These are phyloP conservation scores for Chytriomyces sp. DNA, from an alignment of 192 early-diverging fungal genomes.

Conservation along the genomic window DNA sequence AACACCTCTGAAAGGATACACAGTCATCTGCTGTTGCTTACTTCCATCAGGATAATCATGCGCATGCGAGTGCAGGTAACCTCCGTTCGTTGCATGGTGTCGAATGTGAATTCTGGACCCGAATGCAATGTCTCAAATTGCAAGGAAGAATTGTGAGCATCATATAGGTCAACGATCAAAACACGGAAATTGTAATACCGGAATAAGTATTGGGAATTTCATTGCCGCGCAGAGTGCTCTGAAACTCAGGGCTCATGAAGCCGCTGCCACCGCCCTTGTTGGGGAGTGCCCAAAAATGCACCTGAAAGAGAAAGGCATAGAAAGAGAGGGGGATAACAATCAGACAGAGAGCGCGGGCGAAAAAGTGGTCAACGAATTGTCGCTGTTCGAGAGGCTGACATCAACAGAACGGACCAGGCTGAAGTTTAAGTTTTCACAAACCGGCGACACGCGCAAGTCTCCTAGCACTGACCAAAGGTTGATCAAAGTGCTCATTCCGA, in stretches of 20 bases:
- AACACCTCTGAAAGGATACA: slow-evolving; percentile 53
- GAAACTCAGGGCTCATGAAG: slow-evolving; percentile 62
- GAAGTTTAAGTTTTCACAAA: not conserved
- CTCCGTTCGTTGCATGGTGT: slow-evolving; percentile 72
- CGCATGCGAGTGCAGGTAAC: slow-evolving; percentile 76
- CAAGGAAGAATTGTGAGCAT: not conserved
- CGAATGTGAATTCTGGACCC: slow-evolving; percentile 64
- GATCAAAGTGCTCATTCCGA: slow-evolving; percentile 50
- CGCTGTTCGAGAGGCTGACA: too few species aligned
- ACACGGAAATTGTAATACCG: not conserved
- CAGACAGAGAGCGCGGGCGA: slow-evolving; percentile 50
- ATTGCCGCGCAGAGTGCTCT: slow-evolving; percentile 48
- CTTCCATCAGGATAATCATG: slow-evolving; percentile 71
- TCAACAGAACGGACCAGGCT: too few species aligned
- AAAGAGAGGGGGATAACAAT: slow-evolving; percentile 52
- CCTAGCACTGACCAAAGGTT: slow-evolving; percentile 55
- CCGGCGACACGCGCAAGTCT: slow-evolving; percentile 32
- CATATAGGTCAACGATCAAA: not conserved
- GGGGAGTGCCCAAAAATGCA: slow-evolving; percentile 51
- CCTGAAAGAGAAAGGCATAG: slow-evolving; percentile 49
- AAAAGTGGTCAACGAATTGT: slow-evolving; percentile 45
- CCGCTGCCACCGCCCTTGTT: slow-evolving; percentile 43
- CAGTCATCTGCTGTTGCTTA: slow-evolving; percentile 70
- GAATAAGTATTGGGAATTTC: slow-evolving; percentile 39
- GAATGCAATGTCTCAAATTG: slow-evolving; percentile 65